Percentiles rank a stretch among this genome's conserved stretches.
phyloP scores from a whole-genome alignment of 1,284 basidiomycete species.

The Somion occarium region DNA sequence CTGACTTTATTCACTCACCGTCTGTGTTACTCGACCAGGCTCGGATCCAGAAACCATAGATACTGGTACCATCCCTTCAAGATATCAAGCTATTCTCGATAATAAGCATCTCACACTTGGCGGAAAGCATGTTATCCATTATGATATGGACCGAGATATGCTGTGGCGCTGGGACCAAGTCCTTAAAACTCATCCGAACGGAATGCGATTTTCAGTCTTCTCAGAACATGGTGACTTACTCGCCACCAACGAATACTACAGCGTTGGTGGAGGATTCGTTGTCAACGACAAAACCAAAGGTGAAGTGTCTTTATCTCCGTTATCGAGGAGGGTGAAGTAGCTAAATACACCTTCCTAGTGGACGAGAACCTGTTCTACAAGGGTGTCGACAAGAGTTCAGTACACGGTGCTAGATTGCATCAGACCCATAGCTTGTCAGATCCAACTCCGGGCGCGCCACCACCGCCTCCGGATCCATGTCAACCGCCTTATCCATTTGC shows the following conservation, averaged over 20 bases:
- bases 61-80: constrained; percentile 69
- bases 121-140: constrained; percentile 72
- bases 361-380: constrained; percentile 97
- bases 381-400: constrained; percentile 81
- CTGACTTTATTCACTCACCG: neutral
- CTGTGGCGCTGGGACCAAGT: constrained; percentile 87
- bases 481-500: constrained; percentile 82
- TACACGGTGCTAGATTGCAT: constrained; percentile 74
- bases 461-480: constrained; percentile 24
- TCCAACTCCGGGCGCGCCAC: constrained; percentile 20
- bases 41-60: constrained; percentile 86
- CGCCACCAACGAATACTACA: constrained; percentile 94
- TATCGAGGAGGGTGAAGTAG: neutral
- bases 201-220: constrained; percentile 90
- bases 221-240: constrained; percentile 77
- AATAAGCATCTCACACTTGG: constrained; percentile 66
- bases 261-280: constrained; percentile 88
- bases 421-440: constrained; percentile 54
- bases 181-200: constrained; percentile 80
- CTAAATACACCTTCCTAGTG: constrained; percentile 36
- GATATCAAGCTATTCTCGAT: constrained; percentile 68
- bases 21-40: constrained; percentile 31
- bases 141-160: constrained; percentile 88
- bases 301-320: constrained; percentile 20
- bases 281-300: constrained; percentile 88